phyloP scores from a whole-genome alignment of 2,329 filamentous ascomycete species.

The Claviceps quebecensis region DNA sequence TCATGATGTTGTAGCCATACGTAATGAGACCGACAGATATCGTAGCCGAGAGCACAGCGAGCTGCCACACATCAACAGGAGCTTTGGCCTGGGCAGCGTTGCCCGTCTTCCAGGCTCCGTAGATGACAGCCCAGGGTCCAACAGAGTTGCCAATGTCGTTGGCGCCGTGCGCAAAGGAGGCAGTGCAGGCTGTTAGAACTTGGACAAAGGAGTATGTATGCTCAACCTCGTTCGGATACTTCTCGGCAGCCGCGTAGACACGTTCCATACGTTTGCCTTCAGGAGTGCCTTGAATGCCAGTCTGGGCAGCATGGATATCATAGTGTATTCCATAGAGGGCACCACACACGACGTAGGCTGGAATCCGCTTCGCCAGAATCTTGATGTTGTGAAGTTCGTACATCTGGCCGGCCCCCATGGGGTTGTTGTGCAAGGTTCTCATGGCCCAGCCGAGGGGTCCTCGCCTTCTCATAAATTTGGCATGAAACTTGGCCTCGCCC shows the following conservation, averaged over 20 bases:
- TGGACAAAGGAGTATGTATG: slow-evolving; percentile 55
- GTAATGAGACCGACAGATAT: slow-evolving; percentile 42
- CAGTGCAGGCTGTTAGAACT: slow-evolving; percentile 54
- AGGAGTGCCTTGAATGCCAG: slow-evolving; percentile 10
- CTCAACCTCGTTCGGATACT: slow-evolving; percentile 58
- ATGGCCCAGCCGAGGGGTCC: slow-evolving; percentile 72
- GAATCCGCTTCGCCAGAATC: slow-evolving; percentile 48
- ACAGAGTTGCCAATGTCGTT: slow-evolving; percentile 65
- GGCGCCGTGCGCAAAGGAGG: slow-evolving; percentile 62
- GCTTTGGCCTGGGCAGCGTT: slow-evolving; percentile 46
- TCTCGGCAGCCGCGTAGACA: slow-evolving; percentile 49
- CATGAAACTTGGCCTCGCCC: slow-evolving; percentile 45
- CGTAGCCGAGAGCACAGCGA: slow-evolving; percentile 51
- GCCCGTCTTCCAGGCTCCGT: slow-evolving; percentile 50
- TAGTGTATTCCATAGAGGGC: slow-evolving; percentile 64
- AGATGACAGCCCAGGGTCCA: slow-evolving; percentile 57
- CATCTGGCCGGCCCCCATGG: slow-evolving; percentile 55
- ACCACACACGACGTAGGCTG: slow-evolving; percentile 49
- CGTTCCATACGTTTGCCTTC: slow-evolving; percentile 22
- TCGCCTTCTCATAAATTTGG: slow-evolving; percentile 43
- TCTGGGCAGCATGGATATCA: slow-evolving; percentile 49
- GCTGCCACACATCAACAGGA: slow-evolving; percentile 59
- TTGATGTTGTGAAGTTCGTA: slow-evolving; percentile 63
- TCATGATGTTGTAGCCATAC: slow-evolving; percentile 78
- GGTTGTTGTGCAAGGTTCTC: slow-evolving; percentile 61